A percentile compares a stretch with the other conserved stretches of the same genome.
phyloP scores from a whole-genome alignment of 169 alveolate species.

The Cryptosporidium bovis region DNA sequence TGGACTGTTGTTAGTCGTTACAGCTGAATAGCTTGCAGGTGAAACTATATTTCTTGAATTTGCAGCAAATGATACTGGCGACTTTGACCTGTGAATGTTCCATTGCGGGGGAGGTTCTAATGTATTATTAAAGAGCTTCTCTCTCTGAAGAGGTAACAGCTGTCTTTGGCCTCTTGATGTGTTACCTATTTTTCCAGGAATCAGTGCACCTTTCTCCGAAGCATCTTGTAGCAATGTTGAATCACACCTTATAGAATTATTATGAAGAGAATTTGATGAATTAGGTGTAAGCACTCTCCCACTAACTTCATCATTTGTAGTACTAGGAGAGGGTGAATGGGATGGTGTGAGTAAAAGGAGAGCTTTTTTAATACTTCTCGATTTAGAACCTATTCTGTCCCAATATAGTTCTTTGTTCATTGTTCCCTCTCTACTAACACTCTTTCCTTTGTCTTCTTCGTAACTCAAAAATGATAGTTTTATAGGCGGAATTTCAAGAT shows the following conservation, averaged over 20 bases:
- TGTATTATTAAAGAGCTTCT: constrained; percentile 25
- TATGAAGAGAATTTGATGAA: constrained; percentile 15
- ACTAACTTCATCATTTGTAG: constrained; percentile 22
- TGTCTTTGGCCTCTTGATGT: too few relatives aligned
- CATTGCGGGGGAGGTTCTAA: constrained; percentile 46
- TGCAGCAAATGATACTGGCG: neutral
- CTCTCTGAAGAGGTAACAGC: neutral
- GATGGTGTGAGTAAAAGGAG: constrained; percentile 52
- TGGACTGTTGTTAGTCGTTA: neutral
- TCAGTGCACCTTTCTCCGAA: neutral
- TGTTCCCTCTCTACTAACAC: neutral
- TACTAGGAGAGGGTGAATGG: constrained; percentile 64
- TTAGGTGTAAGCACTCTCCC: constrained; percentile 44
- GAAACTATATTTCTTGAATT: neutral
- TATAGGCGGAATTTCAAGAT: constrained; percentile 64
- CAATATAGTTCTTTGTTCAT: constrained; percentile 24
- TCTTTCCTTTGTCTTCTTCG: neutral
- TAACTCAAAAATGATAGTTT: constrained; percentile 26
- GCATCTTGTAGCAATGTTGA: neutral
- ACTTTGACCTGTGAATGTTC: constrained; percentile 24
- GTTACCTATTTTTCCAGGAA: neutral
- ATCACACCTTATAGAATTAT: constrained; percentile 9
- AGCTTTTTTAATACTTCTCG: constrained; percentile 61
- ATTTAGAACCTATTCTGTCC: constrained; percentile 73
- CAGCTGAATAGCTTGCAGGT: too few relatives aligned